Base-by-base conservation (phyloP, 1,139 yeast genomes). In the Yamadazyma oceani region DNA sequence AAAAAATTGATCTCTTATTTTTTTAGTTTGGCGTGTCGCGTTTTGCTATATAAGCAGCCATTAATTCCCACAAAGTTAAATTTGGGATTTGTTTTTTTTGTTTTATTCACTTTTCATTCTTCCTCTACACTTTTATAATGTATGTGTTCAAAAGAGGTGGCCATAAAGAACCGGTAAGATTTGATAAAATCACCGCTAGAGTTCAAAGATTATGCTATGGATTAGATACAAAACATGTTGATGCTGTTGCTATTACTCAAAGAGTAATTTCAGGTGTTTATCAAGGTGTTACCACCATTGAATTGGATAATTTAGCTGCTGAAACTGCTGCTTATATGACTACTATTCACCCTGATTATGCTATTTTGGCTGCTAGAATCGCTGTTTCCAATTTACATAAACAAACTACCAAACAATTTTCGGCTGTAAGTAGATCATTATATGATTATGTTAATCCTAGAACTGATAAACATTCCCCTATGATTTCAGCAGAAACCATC, bases 311-410 rank as follows among this genome's bases (percentile, higher is more conserved):
- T 65, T 75, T 92, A 53, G 95, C 96, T 35, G 96, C 97, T 30
- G 98, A 92, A 66, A 89, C 97, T 28, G 94, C 97, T 41, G 97
- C 97, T 31, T 85, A 86, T 55, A 85, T 90, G 96, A 87, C 97
- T 45, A 92, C 97, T 14, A 80, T 85, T 43, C 98, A 92, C 62
- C 97, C 97, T 16, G 97, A 92, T 65, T 90, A 92, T 55, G 96
- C 97, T 33, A 80, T 81, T 31, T 75, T 92, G 51, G 98, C 97
- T 36, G 97, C 97, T 23, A 82, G 98, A 66, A 82, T 92, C 45
- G 96, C 96, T 26, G 85, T 90, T 35, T 83, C 95, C 32, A 87
- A 88, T 62, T 74, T 90, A 58, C 97, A 90, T 71, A 89, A 87
- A 64, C 95, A 86, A 68, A 90, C 97, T 40, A 85, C 90, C 52